Evolutionary conservation across 1,139 yeast species (phyloP).

Genomic region (Lodderomyces jiufengensis): DNA sequence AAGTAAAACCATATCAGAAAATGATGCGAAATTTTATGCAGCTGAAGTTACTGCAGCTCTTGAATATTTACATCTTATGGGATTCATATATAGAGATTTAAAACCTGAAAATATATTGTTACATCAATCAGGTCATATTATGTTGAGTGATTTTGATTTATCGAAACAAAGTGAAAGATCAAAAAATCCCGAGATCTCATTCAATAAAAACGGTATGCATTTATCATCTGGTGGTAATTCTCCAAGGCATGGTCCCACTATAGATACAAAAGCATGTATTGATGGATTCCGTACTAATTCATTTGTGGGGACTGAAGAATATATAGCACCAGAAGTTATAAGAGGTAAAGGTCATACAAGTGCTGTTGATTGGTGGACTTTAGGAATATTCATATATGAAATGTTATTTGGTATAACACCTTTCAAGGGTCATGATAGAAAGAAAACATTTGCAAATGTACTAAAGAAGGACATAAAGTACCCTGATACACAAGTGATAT

Average conservation of each 20-base stretch:
- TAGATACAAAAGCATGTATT: slow-evolving; percentile 92
- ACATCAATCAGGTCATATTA: slow-evolving; percentile 95
- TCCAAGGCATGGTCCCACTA: slow-evolving; percentile 28
- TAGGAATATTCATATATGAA: slow-evolving; percentile 87
- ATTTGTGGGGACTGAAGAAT: slow-evolving; percentile 97
- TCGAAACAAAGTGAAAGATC: slow-evolving; percentile 82
- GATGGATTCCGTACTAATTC: slow-evolving; percentile 96
- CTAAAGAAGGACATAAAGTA: slow-evolving; percentile 80
- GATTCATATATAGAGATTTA: slow-evolving; percentile 89
- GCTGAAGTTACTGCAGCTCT: slow-evolving; percentile 97
- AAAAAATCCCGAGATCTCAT: slow-evolving; percentile 50
- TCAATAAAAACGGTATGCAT: slow-evolving; percentile 17
- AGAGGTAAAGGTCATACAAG: slow-evolving; percentile 96
- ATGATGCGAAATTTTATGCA: slow-evolving; percentile 90
- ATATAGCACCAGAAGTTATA: slow-evolving; percentile 96
- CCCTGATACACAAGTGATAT: slow-evolving; percentile 51
- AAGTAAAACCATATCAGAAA: slow-evolving; percentile 80
- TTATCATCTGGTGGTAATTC: slow-evolving; percentile 18
- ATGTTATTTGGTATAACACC: slow-evolving; percentile 97
- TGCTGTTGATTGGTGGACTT: slow-evolving; percentile 99
- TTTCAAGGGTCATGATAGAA: slow-evolving; percentile 85
- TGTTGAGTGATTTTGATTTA: slow-evolving; percentile 94
- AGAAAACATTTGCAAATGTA: slow-evolving; percentile 84
- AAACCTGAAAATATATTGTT: slow-evolving; percentile 92
- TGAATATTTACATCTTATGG: slow-evolving; percentile 93